phyloP scores from a whole-genome alignment of 805 yeast species.

The Barnettozyma vustinii region DNA sequence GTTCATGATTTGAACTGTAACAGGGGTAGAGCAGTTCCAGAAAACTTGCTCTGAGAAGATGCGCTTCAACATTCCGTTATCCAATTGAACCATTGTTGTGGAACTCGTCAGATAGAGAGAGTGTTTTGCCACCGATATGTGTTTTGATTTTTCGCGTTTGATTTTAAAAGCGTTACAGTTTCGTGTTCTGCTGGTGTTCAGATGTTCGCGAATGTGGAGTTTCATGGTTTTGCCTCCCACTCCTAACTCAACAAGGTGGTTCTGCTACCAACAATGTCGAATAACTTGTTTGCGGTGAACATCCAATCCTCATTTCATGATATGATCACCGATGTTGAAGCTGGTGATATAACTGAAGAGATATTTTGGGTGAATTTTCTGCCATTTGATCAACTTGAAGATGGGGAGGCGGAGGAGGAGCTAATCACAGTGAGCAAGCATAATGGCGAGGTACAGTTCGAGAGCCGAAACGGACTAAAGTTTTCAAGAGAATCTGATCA shows the following conservation, averaged over 20 bases:
- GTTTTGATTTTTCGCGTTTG: neutral
- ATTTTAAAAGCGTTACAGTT: neutral
- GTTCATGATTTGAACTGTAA: conserved; percentile 33
- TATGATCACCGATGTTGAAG: conserved; percentile 34
- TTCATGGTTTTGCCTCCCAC: neutral
- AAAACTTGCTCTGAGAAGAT: conserved; percentile 18
- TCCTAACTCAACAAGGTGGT: neutral
- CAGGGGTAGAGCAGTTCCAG: conserved; percentile 21
- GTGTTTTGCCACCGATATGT: neutral
- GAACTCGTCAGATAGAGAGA: neutral
- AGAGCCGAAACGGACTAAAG: conserved; percentile 11
- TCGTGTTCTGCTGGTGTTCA: conserved; percentile 1
- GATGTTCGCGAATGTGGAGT: neutral
- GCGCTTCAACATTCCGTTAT: conserved; percentile 14
- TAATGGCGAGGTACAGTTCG: conserved; percentile 8
- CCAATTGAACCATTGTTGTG: conserved; percentile 6
- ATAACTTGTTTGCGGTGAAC: conserved; percentile 15
- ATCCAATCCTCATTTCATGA: conserved; percentile 43
- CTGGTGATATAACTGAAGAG: conserved; percentile 24
- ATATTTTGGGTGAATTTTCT: conserved; percentile 38
- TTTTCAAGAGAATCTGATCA: conserved; percentile 4
- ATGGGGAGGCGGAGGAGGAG: conserved; percentile 26
- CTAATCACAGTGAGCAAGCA: conserved; percentile 22
- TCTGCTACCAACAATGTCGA: neutral
- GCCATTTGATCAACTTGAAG: conserved; percentile 14